Evolutionary conservation across 805 yeast species (phyloP), one percentile per base, ranked within the genome.

Genomic region (Spathaspora boniae): DNA sequence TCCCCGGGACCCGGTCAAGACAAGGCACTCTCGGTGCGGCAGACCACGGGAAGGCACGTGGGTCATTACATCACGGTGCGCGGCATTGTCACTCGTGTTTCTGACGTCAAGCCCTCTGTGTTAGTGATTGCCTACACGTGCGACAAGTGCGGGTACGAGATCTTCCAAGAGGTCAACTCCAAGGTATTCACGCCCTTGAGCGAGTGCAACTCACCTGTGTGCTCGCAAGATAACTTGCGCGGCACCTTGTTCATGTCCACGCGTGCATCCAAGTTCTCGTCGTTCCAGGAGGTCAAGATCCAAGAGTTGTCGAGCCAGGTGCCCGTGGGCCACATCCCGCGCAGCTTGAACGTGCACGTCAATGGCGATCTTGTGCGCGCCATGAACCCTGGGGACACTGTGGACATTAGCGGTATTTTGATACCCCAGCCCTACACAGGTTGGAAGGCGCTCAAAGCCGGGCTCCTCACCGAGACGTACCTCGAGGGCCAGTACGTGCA

Each of bases 401-500:
- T 88, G 22, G 98, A 93, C 56, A 78, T 91, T 24, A 74, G 95
- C 0, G 99, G 99, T 36, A 81, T 93, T 17, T 88, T 82, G 55
- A 65, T 94, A 66, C 99, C 99, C 0, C 68, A 88, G 31, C 98
- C 98, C 2, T 93, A 89, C 63, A 88, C 98, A 2, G 98, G 98
- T 0, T 89, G 83, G 70, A 77, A 80, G 52, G 99, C 98, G 2
- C 66, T 94, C 44, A 76, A 78, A 50, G 97, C 98, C 0, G 98
- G 98, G 9, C 64, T 93, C 39, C 68, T 93, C 41, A 93, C 98
- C 0, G 98, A 93, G 60, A 89, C 98, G 1, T 93, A 82, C 56
- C 64, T 93, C 38, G 95, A 87, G 50, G 93, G 94, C 2, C 96
- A 93, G 59, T 71, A 74, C 50, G 79, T 93, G 16, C 72, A 72